Conservation (phyloP, 805 yeast genomes). For the Spencermartinsiella europaea region DNA sequence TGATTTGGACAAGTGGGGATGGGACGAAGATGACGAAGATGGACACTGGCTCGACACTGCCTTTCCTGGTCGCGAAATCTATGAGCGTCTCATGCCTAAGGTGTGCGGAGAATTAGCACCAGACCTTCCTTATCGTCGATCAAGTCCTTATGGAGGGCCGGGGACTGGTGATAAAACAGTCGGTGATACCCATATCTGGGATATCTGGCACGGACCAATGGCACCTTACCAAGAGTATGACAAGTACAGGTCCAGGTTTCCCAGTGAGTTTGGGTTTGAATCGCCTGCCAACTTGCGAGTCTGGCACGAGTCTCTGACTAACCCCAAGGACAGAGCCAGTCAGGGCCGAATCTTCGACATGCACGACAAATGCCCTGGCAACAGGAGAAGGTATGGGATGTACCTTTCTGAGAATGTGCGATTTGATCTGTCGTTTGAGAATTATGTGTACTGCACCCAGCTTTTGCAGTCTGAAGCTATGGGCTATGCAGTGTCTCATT, state of each 20-base stretch:
- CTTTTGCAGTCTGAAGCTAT: constrained; percentile 47
- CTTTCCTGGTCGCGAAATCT: constrained; percentile 41
- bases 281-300: constrained; percentile 40
- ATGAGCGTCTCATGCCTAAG: constrained; percentile 37
- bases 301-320: constrained; percentile 32
- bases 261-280: constrained; percentile 33
- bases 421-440: constrained; percentile 33
- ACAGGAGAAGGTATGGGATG: constrained; percentile 38
- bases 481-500: constrained; percentile 39
- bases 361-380: constrained; percentile 46
- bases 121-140: constrained; percentile 10
- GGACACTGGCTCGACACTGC: constrained; percentile 16
- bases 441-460: constrained; percentile 47
- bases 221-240: constrained; percentile 9
- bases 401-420: constrained; percentile 43
- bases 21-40: constrained; percentile 12
- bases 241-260: constrained; percentile 2
- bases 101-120: constrained; percentile 23
- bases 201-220: constrained; percentile 9
- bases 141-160: constrained; percentile 9
- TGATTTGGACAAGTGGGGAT: constrained; percentile 25
- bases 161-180: constrained; percentile 4
- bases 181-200: constrained; percentile 12
- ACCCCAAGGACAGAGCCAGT: constrained; percentile 36
- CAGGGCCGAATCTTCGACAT: constrained; percentile 40